Base-by-base conservation (phyloP, 2,329 filamentous ascomycete genomes). In the Scytalidium sp. region DNA sequence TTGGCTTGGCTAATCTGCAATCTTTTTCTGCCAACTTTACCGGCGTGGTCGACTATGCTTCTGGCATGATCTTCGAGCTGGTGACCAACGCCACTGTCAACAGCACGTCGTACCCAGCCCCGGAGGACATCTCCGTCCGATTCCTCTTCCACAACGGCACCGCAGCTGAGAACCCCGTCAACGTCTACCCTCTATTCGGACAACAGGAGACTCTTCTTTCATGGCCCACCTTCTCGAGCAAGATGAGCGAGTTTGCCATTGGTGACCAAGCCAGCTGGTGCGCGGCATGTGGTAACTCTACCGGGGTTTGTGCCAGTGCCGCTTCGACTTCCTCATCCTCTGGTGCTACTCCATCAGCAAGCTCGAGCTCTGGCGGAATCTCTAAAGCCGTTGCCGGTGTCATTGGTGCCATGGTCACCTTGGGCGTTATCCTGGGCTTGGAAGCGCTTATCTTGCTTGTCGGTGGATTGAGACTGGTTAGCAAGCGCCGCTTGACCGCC, bases 31-130 rank as follows among this genome's bases (percentile, higher is more conserved):
- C 70, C 1, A 72, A 88, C 65, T 96, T 96, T 73, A 83, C 73
- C 51, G 88, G 88, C 48, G 74, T 96, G 11, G 83, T 86, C n/a
- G 85, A 91, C 70, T 96, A 96, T 62, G 90, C 90, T 4, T 87
- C 85, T 2, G 83, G 83, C 56, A 90, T 96, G 80, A 76, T 76
- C 5, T 92, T 95, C 65, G 92, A 96, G 74, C 72, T 85, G 19
- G 73, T 84, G 47, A 81, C 80, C 48, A 75, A 75, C 56, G 68
- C 78, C 78, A 70, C 72, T 3, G 74, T 69, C 11, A 58, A 63
- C 4, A 53, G 50, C 10, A 50, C 50, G 3, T 59, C 70, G 2
- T 88, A 82, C 64, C 79, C 83, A 55, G 60, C 50, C 39, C 45
- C 25, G 58, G 52, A 72, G 23, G 75, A 82, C 47, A 71, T 85